phyloP scores from a whole-genome alignment of 208 protist genomes.

The Trypanosoma cruzi region DNA sequence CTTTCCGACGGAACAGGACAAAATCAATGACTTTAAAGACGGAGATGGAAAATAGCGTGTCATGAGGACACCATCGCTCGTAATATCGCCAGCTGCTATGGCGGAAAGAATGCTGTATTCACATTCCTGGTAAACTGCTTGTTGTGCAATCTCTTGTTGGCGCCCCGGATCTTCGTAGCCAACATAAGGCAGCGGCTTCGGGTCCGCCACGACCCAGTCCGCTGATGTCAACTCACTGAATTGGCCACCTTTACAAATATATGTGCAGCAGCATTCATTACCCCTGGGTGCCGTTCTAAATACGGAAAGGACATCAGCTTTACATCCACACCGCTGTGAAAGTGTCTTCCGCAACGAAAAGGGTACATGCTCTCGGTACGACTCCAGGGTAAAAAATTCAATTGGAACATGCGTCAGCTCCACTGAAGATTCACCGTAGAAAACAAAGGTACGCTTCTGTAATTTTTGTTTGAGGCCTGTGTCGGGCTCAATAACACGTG shows the following conservation, averaged over 20 bases:
- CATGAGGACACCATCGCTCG: conserved; percentile 90
- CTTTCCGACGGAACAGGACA: conserved; percentile 81
- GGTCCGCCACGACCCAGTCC: conserved; percentile 87
- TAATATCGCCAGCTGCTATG: conserved; percentile 90
- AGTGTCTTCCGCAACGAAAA: conserved; percentile 89
- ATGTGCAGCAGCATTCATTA: conserved; percentile 73
- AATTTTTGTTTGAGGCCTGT: conserved; percentile 34
- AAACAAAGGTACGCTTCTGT: conserved; percentile 87
- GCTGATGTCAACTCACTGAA: conserved; percentile 84
- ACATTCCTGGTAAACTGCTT: conserved; percentile 87
- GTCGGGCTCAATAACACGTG: conserved; percentile 87
- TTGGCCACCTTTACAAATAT: conserved; percentile 89
- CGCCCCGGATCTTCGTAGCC: conserved; percentile 68
- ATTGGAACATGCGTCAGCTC: conserved; percentile 90
- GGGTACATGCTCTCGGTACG: conserved; percentile 90
- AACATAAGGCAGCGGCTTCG: conserved; percentile 63
- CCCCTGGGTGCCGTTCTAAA: conserved; percentile 85
- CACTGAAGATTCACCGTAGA: conserved; percentile 75
- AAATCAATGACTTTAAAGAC: conserved; percentile 89
- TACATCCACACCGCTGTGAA: conserved; percentile 58
- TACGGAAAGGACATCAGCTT: conserved; percentile 63
- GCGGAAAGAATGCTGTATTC: conserved; percentile 92
- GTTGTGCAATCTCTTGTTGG: conserved; percentile 75
- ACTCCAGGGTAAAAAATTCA: conserved; percentile 94
- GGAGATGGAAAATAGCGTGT: conserved; percentile 93